phyloP scores from a whole-genome alignment of 106 monocot species.

The Phalaenopsis equestris region DNA sequence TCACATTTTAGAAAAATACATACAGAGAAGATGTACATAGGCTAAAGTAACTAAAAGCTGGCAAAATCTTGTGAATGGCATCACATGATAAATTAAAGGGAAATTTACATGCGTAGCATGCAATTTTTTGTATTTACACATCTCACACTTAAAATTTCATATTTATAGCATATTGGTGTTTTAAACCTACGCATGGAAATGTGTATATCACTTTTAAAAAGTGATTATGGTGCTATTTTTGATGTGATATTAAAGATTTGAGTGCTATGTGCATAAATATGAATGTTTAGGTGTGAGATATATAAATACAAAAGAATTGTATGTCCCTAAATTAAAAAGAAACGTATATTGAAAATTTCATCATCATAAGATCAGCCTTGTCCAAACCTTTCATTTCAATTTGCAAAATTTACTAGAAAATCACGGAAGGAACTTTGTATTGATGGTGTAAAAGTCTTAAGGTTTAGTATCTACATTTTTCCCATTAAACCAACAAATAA shows the following conservation, averaged over 20 bases:
- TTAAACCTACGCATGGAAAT: too few species aligned
- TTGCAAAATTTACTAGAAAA: background rate
- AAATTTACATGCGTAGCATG: too few species aligned
- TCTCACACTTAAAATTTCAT: too few species aligned
- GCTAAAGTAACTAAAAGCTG: background rate
- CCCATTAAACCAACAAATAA: background rate
- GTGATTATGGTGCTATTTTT: too few species aligned
- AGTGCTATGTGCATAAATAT: too few species aligned
- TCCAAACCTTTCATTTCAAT: background rate
- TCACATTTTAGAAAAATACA: background rate
- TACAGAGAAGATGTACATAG: background rate
- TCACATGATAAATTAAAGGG: background rate
- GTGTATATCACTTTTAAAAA: too few species aligned
- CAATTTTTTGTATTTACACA: too few species aligned
- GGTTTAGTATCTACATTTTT: background rate
- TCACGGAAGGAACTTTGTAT: background rate
- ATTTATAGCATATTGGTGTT: too few species aligned
- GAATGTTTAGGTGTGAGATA: too few species aligned
- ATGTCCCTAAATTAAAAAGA: background rate
- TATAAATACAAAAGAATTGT: too few species aligned
- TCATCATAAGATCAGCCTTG: background rate
- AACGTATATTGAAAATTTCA: background rate
- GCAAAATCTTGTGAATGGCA: background rate
- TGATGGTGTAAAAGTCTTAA: background rate
- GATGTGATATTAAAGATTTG: too few species aligned